phyloP scores from a whole-genome alignment of 2,329 filamentous ascomycete genomes.

The Ophiostoma tasmaniense region DNA sequence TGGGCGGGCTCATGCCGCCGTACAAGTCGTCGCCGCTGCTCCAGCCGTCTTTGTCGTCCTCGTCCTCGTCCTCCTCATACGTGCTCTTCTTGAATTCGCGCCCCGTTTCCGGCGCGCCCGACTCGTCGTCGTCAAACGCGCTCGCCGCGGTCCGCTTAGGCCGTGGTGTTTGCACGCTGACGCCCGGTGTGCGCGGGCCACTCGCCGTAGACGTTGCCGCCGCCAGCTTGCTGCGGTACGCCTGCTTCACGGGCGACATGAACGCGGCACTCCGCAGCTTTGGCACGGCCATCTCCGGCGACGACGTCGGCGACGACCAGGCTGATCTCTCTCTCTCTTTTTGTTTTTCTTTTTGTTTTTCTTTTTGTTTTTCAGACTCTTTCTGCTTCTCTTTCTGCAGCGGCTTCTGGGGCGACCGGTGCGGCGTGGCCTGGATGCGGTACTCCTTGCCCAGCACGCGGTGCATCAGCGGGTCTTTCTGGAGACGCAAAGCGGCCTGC shows the following conservation, averaged over 20 bases:
- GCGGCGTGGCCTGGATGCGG: conserved; percentile 83
- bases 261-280: conserved; percentile 81
- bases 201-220: conserved; percentile 29
- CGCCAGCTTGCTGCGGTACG: conserved; percentile 34
- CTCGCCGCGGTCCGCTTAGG: conserved; percentile 30
- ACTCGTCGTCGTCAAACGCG: conserved; percentile 11
- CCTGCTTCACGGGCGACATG: conserved; percentile 55
- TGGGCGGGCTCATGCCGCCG: conserved; percentile 77
- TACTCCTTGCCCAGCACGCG: conserved; percentile 94
- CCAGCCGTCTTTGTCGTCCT: conserved; percentile 51
- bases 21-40: conserved; percentile 64
- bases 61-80: background rate
- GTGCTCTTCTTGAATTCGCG: background rate
- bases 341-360: conserved; percentile 33
- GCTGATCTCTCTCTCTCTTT: background rate
- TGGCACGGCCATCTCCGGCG: conserved; percentile 70
- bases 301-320: conserved; percentile 51
- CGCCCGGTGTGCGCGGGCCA: conserved; percentile 64
- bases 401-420: conserved; percentile 37
- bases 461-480: conserved; percentile 74
- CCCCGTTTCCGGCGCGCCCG: background rate
- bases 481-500: conserved; percentile 26
- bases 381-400: background rate
- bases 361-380: background rate
- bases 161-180: conserved; percentile 74